These are phyloP conservation scores for Balansia obtecta DNA, from an alignment of 2,329 filamentous ascomycete species.

Conservation along the genomic window DNA sequence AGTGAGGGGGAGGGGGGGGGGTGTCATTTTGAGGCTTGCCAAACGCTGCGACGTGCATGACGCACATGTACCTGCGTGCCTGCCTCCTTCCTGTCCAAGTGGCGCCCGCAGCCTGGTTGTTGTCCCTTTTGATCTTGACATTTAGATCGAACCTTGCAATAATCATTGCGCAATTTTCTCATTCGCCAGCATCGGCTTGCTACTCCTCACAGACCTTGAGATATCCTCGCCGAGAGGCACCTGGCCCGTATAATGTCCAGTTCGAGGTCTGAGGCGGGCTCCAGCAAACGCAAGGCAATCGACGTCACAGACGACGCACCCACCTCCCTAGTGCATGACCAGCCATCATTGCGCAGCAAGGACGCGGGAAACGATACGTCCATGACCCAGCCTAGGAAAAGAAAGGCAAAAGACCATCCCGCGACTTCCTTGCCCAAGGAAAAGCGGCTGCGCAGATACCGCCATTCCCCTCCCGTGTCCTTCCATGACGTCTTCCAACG, in stretches of 20 bases:
- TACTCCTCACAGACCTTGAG: no score
- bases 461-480: conserved; percentile 19
- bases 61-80: no score
- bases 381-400: conserved; percentile 9
- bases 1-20: no score
- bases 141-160: no score
- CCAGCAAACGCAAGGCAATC: neutral
- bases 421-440: conserved; percentile 13
- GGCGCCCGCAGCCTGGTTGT: no score
- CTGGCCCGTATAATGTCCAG: neutral
- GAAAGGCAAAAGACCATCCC: conserved; percentile 1
- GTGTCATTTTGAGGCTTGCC: no score
- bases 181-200: no score
- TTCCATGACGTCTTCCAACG: conserved; percentile 26
- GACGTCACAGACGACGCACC: conserved; percentile 3
- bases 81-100: no score
- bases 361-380: neutral
- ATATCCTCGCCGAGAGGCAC: no score
- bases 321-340: neutral
- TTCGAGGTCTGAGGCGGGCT: neutral
- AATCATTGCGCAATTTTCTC: no score
- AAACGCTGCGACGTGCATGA: no score
- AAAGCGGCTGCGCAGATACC: conserved; percentile 23
- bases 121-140: no score
- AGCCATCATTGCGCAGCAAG: neutral